These are phyloP conservation scores for Graphiopsis chlorocephala DNA, from an alignment of 2,329 filamentous ascomycete genomes.

Conservation along the genomic window DNA sequence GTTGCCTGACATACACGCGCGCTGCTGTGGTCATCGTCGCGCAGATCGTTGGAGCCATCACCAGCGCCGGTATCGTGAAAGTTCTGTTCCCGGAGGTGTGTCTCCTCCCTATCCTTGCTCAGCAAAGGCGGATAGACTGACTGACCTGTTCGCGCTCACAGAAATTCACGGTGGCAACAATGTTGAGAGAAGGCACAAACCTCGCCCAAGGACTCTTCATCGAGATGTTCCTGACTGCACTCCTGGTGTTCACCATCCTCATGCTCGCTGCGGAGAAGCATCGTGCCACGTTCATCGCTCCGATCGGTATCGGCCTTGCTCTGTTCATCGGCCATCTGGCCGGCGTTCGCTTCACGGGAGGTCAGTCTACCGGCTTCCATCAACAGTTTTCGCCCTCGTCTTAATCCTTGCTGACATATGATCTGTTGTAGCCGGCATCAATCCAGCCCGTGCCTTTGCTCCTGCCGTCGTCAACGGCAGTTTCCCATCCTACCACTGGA, in stretches of 20 bases:
- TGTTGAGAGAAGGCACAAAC: conserved; percentile 41
- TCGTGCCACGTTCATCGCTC: conserved; percentile 32
- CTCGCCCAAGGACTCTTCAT: conserved; percentile 43
- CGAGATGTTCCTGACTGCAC: conserved; percentile 37
- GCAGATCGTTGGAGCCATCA: conserved; percentile 46
- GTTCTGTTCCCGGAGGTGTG: conserved; percentile 42
- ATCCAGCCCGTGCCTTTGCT: conserved; percentile 45
- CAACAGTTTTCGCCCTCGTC: neutral
- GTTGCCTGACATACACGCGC: conserved; percentile 45
- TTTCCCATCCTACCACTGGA: conserved; percentile 44
- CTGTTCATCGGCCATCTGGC: conserved; percentile 44
- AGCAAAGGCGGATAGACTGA: neutral
- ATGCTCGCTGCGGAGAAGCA: conserved; percentile 34
- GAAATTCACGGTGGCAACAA: conserved; percentile 47
- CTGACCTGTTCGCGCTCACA: neutral
- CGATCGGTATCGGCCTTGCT: conserved; percentile 34
- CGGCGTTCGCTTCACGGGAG: conserved; percentile 45
- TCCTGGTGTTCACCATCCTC: conserved; percentile 44
- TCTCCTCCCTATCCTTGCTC: neutral
- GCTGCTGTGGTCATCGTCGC: conserved; percentile 43
- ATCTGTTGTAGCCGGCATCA: conserved; percentile 38
- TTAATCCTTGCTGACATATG: neutral
- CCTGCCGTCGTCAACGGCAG: conserved; percentile 38
- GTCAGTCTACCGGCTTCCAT: neutral
- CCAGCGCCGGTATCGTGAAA: conserved; percentile 45